Base-by-base conservation (phyloP, 2,329 filamentous ascomycete genomes). In the Penicillium sp. region DNA sequence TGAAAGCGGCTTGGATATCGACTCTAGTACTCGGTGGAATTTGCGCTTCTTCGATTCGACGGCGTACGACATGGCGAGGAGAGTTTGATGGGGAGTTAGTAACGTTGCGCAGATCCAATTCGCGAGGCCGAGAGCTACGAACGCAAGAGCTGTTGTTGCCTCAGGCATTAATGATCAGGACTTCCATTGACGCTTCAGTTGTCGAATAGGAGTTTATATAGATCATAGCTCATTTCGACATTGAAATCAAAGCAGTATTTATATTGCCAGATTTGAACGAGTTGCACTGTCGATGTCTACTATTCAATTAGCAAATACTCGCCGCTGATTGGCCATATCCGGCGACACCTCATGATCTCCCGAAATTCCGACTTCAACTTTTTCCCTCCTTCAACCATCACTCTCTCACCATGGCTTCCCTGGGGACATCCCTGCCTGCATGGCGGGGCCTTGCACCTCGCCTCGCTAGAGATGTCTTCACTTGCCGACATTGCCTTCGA, bases 41-140 rank as follows among this genome's bases (percentile, higher is more conserved):
- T 77, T 77, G 52, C 74, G 70, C 56, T 77, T 76, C 61, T 78
- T 76, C 6, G 74, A 73, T 49, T 75, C 73, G 29, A 77, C 60
- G 6, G 74, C 70, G 61, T 77, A 77, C 10, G 72, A 75, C 72
- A 75, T 75, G 31, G 60, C 66, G 33, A 48, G 3, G 33, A 48
- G 3, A 26, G 24, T 45, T 29, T 16, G 43, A 26, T 16, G 45
- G n/a, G 21, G 46, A 38, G 42, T 42, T n/a, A 48, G 51, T 42
- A 49, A 24, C 29, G 33, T 45, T n/a, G 42, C 43, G 48, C 43
- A 45, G 53, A 51, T 48, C 49, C 39, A 45, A 43, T 42, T 45
- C n/a, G 56, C 31, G 44, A 52, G 48, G 41, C 41, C 21, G 41
- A 51, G 49, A 58, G 59, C 62, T 58, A 47, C 49, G 52, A 49